Conservation (phyloP, 2,329 filamentous ascomycete genomes). For the Colletotrichum sp. region DNA sequence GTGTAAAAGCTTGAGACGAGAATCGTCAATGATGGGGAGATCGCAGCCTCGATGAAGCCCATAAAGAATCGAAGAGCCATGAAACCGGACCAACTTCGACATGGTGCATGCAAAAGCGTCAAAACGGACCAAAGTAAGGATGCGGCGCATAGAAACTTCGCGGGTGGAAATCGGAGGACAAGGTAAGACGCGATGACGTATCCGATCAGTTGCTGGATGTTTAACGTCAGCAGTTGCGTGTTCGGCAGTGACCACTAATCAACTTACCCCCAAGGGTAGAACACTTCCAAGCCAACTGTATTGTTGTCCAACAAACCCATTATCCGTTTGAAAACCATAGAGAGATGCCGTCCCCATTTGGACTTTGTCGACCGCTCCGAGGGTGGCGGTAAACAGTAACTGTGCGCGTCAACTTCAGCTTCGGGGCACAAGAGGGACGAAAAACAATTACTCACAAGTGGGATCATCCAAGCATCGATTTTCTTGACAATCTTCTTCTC, state of each 20-base stretch:
- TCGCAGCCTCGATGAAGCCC: neutral
- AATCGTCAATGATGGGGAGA: neutral
- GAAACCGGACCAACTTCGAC: neutral
- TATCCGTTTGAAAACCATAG: constrained; percentile 26
- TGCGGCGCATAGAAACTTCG: neutral
- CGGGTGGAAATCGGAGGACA: neutral
- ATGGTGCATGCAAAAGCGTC: neutral
- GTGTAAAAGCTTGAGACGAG: neutral
- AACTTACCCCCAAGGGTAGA: neutral
- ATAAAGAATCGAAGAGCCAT: neutral
- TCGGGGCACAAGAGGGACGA: too few species aligned
- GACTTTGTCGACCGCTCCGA: constrained; percentile 31
- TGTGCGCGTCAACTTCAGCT: fast-evolving
- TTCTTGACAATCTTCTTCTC: neutral
- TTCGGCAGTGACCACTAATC: too few species aligned
- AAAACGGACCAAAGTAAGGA: neutral
- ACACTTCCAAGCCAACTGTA: neutral
- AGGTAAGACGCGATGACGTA: neutral
- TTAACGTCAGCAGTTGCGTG: fast-evolving
- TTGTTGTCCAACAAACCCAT: constrained; percentile 15
- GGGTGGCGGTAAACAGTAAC: neutral
- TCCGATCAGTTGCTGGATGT: neutral
- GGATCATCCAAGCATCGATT: neutral
- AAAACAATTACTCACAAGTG: neutral
- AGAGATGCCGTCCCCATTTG: constrained; percentile 30